Evolutionary conservation across 116 monocot genomes (phyloP), one percentile per base, ranked within the genome.

Genomic region (Cymodocea nodosa): DNA sequence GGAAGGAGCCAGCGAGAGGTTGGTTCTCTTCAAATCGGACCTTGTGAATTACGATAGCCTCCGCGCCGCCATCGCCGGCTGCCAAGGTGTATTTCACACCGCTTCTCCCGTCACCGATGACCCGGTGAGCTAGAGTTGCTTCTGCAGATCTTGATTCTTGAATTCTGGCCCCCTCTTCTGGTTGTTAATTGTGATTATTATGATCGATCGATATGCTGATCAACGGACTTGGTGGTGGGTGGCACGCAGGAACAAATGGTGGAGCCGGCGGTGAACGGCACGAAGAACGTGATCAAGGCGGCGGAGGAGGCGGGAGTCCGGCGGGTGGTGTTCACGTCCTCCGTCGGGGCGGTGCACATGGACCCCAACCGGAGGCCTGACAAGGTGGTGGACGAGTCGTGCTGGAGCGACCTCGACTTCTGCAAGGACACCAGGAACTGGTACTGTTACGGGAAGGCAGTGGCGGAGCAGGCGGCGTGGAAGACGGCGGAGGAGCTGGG

Each of bases 391-490:
- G 71, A 80, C 49, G 75, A 75, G 58, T 30, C 55, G 9, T 80
- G 70, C 75, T 80, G 80, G 75, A 75, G 75, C 51, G 79, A 71
- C 66, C 44, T 71, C 11, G 75, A 75, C 0, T 80, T 55, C 67
- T 80, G 79, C 72, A 69, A 60, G 68, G 25, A 56, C 6, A 80
- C 71, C 12, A 37, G 62, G 20, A 66, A 66, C 50, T 52, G 66
- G 66, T 94, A 94, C 76, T 94, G 94, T 80, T 94, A 89, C 66
- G 94, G 86, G 9, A 94, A 94, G 68, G 86, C 94, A 0, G 82
- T 94, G 77, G 94, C 84, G 50, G 94, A 94, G 73, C 65, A 75
- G 69, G 77, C 75, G 39, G 94, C 93, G 11, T 76, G 75, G 74
- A 62, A 79, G 19, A 30, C 15, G 51, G 85, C 92, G 0, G 24